A percentile compares a stretch with the other conserved stretches of the same genome.
Conservation (phyloP, 2,329 filamentous ascomycete genomes). For the Colletotrichum eremochloae region DNA sequence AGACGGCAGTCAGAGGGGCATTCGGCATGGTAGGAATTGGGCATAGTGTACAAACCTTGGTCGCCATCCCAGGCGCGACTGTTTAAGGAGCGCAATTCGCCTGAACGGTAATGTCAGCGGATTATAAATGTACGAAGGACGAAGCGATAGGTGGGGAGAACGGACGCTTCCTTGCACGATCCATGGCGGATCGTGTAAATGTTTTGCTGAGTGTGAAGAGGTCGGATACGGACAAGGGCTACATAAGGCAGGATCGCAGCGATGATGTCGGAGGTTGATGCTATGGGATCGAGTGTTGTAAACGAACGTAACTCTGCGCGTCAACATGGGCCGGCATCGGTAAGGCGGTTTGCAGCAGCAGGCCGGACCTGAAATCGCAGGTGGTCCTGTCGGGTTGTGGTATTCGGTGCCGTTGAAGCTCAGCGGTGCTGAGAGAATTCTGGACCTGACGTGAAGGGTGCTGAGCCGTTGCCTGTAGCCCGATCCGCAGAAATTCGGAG, state of each 20-base stretch:
- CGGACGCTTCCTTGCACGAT: slow-evolving; percentile 75
- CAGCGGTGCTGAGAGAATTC: slow-evolving; percentile 30
- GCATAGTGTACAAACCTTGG: slow-evolving; percentile 70
- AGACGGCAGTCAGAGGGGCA: slow-evolving; percentile 28
- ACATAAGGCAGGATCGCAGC: slow-evolving; percentile 58
- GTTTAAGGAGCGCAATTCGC: slow-evolving; percentile 92
- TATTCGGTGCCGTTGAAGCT: slow-evolving; percentile 7
- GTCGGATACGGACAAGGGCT: slow-evolving; percentile 51
- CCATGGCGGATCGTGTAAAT: slow-evolving; percentile 64
- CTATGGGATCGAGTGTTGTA: slow-evolving; percentile 58
- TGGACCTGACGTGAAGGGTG: slow-evolving; percentile 19
- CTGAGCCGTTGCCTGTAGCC: slow-evolving; percentile 28
- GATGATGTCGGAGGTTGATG: slow-evolving; percentile 49
- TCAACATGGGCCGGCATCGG: slow-evolving; percentile 57
- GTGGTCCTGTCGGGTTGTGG: slow-evolving; percentile 7
- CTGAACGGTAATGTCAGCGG: slow-evolving; percentile 59
- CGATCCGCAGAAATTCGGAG: slow-evolving; percentile 24
- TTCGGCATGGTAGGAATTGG: slow-evolving; percentile 35
- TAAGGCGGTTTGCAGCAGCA: slow-evolving; percentile 44
- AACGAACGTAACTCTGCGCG: slow-evolving; percentile 51
- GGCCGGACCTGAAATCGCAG: slow-evolving; percentile 29
- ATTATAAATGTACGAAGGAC: neutral
- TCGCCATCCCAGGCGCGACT: slow-evolving; percentile 90
- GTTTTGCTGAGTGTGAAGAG: slow-evolving; percentile 49
- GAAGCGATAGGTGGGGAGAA: slow-evolving; percentile 26